Percentiles rank a stretch among this genome's conserved stretches.
These are phyloP conservation scores for Dactylellina haptotyla DNA, from an alignment of 2,329 filamentous ascomycete genomes.

Conservation along the genomic window DNA sequence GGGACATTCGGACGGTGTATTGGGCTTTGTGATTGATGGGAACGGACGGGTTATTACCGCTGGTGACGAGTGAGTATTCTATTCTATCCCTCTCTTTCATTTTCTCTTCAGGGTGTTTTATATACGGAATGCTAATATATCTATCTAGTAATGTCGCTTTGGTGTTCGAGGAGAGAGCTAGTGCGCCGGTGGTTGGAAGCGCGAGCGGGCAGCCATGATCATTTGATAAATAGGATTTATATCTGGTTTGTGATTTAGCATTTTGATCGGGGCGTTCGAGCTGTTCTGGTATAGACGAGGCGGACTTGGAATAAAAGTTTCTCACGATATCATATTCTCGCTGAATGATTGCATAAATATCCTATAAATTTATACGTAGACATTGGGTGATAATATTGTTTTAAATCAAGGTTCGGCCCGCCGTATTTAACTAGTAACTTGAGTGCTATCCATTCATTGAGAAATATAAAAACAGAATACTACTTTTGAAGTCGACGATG, in stretches of 20 bases:
- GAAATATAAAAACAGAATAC: too few relatives aligned
- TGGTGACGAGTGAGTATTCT: slow-evolving; percentile 48
- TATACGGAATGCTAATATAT: slow-evolving; percentile 11
- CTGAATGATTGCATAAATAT: too few relatives aligned
- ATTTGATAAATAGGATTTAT: neutral
- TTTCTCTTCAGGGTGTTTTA: neutral
- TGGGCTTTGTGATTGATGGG: slow-evolving; percentile 40
- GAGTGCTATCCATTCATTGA: too few relatives aligned
- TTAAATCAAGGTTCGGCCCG: too few relatives aligned
- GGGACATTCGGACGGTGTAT: slow-evolving; percentile 74
- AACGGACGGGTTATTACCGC: slow-evolving; percentile 34
- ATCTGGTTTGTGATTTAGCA: slow-evolving; percentile 14
- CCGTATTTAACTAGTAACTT: too few relatives aligned
- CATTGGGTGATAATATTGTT: too few relatives aligned
- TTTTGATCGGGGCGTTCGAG: slow-evolving; percentile 34
- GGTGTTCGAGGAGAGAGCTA: slow-evolving; percentile 30
- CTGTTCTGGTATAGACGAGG: slow-evolving; percentile 22
- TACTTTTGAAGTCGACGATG: too few relatives aligned
- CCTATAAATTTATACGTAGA: too few relatives aligned
- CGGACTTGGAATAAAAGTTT: slow-evolving; percentile 14
- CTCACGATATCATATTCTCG: too few relatives aligned
- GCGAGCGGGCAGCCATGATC: slow-evolving; percentile 32
- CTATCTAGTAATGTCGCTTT: slow-evolving; percentile 37
- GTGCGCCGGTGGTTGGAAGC: slow-evolving; percentile 25
- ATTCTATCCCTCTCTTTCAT: neutral